Evolutionary conservation across 108 stramenopile species (phyloP).

Genomic region (Cyclotella atomus): DNA sequence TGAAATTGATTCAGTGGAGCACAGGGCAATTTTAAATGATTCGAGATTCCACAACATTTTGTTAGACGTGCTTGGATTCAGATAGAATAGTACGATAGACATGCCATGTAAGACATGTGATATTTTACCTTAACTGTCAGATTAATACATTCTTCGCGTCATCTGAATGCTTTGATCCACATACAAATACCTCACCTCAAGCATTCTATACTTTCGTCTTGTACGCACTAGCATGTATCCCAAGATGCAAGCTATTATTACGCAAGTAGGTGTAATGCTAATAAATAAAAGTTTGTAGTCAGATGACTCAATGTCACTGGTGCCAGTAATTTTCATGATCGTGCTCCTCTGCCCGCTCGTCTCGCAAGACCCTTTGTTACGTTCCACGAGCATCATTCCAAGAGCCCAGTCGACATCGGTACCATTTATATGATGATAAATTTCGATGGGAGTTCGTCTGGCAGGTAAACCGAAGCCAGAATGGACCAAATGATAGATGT

Average conservation of each 20-base stretch:
- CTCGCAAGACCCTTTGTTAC: conserved; percentile 56
- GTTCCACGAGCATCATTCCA: conserved; percentile 93
- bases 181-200: too few relatives aligned
- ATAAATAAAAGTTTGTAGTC: neutral
- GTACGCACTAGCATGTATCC: neutral
- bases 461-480: conserved; percentile 77
- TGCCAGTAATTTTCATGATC: neutral
- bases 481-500: conserved; percentile 68
- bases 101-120: too few relatives aligned
- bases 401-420: too few relatives aligned
- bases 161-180: too few relatives aligned
- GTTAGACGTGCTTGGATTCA: conserved; percentile 24
- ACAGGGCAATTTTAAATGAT: conserved; percentile 51
- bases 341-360: neutral
- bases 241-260: neutral
- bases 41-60: conserved; percentile 53
- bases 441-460: conserved; percentile 30
- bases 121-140: too few relatives aligned
- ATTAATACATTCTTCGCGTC: too few relatives aligned
- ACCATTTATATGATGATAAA: too few relatives aligned
- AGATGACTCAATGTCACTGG: neutral
- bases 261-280: neutral
- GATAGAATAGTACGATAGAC: neutral
- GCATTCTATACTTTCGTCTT: neutral
- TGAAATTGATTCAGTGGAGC: conserved; percentile 54